phyloP scores from a whole-genome alignment of 495 filamentous ascomycete genomes.

The Viridothelium virens region DNA sequence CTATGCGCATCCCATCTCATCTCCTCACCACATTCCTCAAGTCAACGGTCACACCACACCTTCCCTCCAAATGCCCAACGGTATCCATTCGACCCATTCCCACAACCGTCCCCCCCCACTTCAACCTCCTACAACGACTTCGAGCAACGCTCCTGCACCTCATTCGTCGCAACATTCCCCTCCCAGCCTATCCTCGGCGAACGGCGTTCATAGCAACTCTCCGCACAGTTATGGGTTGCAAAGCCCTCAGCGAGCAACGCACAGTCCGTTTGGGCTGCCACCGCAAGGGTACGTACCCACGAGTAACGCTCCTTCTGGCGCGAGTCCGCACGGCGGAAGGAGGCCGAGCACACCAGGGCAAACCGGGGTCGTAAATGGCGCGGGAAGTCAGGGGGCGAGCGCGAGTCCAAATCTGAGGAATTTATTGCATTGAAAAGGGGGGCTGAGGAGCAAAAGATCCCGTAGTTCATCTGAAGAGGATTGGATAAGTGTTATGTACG shows the following conservation, averaged over 20 bases:
- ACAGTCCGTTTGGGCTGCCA: conserved; percentile 1
- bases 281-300: conserved; percentile 10
- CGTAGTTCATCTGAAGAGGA: conserved; percentile 32
- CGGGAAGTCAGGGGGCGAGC: conserved; percentile 19
- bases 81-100: conserved; percentile 11
- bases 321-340: conserved; percentile 12
- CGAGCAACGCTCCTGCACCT: conserved; percentile 6
- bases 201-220: neutral
- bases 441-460: too few species aligned
- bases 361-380: neutral
- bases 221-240: conserved; percentile 2
- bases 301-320: neutral
- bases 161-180: neutral
- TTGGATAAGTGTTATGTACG: too few species aligned
- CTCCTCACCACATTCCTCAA: conserved; percentile 18
- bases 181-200: neutral
- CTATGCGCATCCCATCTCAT: conserved; percentile 16
- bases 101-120: neutral
- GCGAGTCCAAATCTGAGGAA: conserved; percentile 29
- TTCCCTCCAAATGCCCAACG: conserved; percentile 1
- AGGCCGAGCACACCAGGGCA: conserved; percentile 13
- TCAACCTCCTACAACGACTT: neutral
- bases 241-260: neutral
- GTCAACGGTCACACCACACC: neutral
- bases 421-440: conserved; percentile 17